phyloP scores from a whole-genome alignment of 73 alveolate genomes.

The Paramecium sonneborni region DNA sequence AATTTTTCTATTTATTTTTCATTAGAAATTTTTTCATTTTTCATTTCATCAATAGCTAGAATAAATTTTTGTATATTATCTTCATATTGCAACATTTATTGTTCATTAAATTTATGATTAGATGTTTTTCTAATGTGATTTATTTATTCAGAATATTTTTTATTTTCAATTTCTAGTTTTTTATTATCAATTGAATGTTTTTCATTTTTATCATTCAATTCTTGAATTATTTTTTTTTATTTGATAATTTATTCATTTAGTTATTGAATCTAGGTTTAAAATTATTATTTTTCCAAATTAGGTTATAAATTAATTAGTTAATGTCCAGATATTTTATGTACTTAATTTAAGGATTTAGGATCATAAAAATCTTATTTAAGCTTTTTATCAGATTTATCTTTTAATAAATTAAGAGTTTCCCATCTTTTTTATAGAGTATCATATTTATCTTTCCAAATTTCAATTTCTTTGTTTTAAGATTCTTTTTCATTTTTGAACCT shows the following conservation, averaged over 20 bases:
- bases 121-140: background rate
- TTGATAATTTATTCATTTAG: background rate
- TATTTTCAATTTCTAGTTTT: background rate
- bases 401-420: background rate
- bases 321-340: background rate
- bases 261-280: background rate
- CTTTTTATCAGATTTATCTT: background rate
- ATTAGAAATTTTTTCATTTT: background rate
- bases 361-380: background rate
- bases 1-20: background rate
- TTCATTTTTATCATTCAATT: background rate
- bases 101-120: background rate
- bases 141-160: background rate
- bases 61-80: background rate
- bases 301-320: background rate
- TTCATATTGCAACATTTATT: background rate
- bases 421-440: background rate
- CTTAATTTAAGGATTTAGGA: background rate
- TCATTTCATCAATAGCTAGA: background rate
- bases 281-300: background rate
- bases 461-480: background rate
- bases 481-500: background rate
- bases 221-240: background rate
- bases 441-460: background rate
- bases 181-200: background rate